Evolutionary conservation across 2,329 filamentous ascomycete genomes (phyloP).

Genomic region (Simplicillium sp.): DNA sequence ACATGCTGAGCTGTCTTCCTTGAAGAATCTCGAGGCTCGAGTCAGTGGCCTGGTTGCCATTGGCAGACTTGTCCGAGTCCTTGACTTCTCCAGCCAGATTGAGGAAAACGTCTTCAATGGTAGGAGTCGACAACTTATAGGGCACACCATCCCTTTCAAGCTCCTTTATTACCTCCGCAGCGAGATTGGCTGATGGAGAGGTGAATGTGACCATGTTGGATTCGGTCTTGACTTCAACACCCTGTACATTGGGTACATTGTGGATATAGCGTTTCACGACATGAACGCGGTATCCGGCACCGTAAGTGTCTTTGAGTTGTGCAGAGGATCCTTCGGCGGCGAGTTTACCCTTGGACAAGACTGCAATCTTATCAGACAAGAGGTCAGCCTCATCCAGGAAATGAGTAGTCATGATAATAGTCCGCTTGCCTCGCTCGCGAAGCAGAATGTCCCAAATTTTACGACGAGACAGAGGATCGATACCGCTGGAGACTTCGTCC

Average conservation of each 20-base stretch:
- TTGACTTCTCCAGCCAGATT: slow-evolving; percentile 46
- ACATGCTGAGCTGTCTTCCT: slow-evolving; percentile 36
- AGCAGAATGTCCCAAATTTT: slow-evolving; percentile 49
- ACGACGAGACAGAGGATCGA: slow-evolving; percentile 58
- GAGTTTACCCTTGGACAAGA: slow-evolving; percentile 57
- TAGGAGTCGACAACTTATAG: slow-evolving; percentile 59
- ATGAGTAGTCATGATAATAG: slow-evolving; percentile 64
- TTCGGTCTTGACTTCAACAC: slow-evolving; percentile 40
- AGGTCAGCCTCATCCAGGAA: slow-evolving; percentile 71
- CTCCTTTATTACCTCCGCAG: slow-evolving; percentile 56
- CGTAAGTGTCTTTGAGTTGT: slow-evolving; percentile 56
- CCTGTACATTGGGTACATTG: slow-evolving; percentile 37
- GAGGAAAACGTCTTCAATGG: slow-evolving; percentile 65
- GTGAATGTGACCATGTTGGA: slow-evolving; percentile 64
- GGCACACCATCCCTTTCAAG: slow-evolving; percentile 56
- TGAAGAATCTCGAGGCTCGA: slow-evolving; percentile 2
- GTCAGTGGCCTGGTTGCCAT: neutral
- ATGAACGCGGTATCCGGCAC: slow-evolving; percentile 28
- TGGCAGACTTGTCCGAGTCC: slow-evolving; percentile 7
- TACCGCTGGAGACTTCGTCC: slow-evolving; percentile 65
- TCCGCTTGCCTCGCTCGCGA: slow-evolving; percentile 54
- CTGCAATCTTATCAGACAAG: slow-evolving; percentile 60
- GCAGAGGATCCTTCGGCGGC: slow-evolving; percentile 60
- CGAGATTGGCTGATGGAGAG: slow-evolving; percentile 55
- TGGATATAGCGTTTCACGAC: slow-evolving; percentile 13